Conservation (phyloP, 768 basidiomycete genomes). For the Tylopilus subfusipes region DNA sequence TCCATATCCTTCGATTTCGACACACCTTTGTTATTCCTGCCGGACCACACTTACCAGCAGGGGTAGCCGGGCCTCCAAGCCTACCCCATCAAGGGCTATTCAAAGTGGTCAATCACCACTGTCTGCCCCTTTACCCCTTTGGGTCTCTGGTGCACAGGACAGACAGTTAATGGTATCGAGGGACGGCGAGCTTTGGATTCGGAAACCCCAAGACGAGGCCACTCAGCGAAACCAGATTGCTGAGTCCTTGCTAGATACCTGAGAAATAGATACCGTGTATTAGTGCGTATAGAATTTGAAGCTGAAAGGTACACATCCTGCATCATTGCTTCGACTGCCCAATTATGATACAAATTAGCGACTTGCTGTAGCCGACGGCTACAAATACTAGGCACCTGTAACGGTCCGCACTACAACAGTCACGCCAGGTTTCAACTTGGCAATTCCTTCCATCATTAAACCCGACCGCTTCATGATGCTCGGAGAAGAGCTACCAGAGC, state of each 20-base stretch:
- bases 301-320: neutral
- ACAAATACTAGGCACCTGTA: slow-evolving; percentile 25
- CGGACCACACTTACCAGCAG: slow-evolving; percentile 58
- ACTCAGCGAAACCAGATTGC: slow-evolving; percentile 39
- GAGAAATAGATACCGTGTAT: neutral
- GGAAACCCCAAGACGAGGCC: slow-evolving; percentile 27
- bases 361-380: slow-evolving; percentile 27
- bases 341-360: slow-evolving; percentile 3
- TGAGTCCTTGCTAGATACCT: slow-evolving; percentile 37
- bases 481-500: slow-evolving; percentile 26
- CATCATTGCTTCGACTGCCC: neutral
- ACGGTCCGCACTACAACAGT: neutral
- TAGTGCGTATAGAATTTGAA: neutral
- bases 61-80: slow-evolving; percentile 41
- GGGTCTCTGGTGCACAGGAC: slow-evolving; percentile 28
- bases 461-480: slow-evolving; percentile 16
- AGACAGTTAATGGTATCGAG: neutral
- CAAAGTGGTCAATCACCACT: slow-evolving; percentile 7
- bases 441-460: slow-evolving; percentile 1
- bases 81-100: slow-evolving; percentile 1
- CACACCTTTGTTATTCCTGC: slow-evolving; percentile 60
- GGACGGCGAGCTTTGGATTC: slow-evolving; percentile 32
- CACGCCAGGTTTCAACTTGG: neutral
- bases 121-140: slow-evolving; percentile 27
- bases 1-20: no score